Evolutionary conservation across 306 rosid genomes (phyloP), one percentile per base, ranked within the genome.

Genomic region (Castanea crenata): DNA sequence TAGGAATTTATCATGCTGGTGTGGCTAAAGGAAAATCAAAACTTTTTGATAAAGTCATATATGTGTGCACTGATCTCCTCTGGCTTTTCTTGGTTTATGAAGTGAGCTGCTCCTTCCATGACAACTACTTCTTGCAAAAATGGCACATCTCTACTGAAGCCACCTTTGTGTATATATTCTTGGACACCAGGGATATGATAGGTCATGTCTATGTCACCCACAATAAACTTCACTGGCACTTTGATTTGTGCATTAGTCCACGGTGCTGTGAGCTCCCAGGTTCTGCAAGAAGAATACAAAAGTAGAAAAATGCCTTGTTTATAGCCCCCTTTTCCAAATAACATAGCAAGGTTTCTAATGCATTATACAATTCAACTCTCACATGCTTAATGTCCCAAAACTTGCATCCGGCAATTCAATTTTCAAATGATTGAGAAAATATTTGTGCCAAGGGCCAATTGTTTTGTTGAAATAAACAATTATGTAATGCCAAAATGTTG

Each of bases 251-350:
- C 85, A 29, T 89, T 84, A 10, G 93, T 87, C 96, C 96, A 92
- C 3, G 90, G 79, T 7, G 89, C 97, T 0, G 86, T 90, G 41
- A 92, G 85, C 79, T 92, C 97, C 97, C 97, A 92, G 74, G 82
- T 88, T 84, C 97, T 92, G 91, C 88, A 87, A 11, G 65, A 59
- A 87, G 3, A 23, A 78, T 56, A 46, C 12, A 46, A 46, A 0
- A 49, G 1, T 49, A 49, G 54, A 68, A 32, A 69, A 73, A 61
- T 79, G 32, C 46, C 74, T 18, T 3, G 3, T 55, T 10, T 32
- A 76, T 34, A 74, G 27, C 31, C 44, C 34, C 69, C 62, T 59
- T 38, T 68, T 6, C 76, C 76, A 49, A 75, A 75, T 51, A 67
- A 29, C 35, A 21, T 21, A 21, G 32, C 20, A 74, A 73, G 64